Base-by-base conservation (phyloP, 345 rosid species). In the Aquilaria malaccensis region DNA sequence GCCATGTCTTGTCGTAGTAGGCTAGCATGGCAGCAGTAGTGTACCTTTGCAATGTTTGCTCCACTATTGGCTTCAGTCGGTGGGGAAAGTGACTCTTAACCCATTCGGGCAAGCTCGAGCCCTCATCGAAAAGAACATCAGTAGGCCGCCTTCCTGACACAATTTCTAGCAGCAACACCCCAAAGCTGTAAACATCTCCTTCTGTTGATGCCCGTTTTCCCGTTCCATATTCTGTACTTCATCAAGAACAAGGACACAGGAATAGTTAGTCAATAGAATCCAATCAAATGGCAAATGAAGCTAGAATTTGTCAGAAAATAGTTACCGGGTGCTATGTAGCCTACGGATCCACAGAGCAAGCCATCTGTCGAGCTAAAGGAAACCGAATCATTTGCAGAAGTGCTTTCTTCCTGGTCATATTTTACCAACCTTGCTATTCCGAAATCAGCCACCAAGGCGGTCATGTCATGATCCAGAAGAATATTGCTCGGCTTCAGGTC, bases 401-500 rank as follows among this genome's bases (percentile, higher is more conserved):
- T 59, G 0, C 22, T 64, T 10, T 80, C 85, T 61, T 77, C 90
- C 13, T 56, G 45, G 11, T 76, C 78, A 37, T 37, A 37, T 76
- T 77, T 78, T 49, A 87, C 72, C 70, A 89, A 59, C 61, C 79
- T 90, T 43, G 97, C 65, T 10, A 94, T 94, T 41, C 97, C 99
- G 12, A 94, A 93, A 79, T 94, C 97, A 1, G 97, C 74, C 30
- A 94, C 90, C 70, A 94, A 60, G 67, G 97, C 97, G 1, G 91
- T 94, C 88, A 94, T 76, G 55, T 87, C 88, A 7, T 86, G 79
- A 33, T 94, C 97, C 11, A 87, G 97, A 64, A 94, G 95, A 64
- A 94, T 84, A 52, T 89, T 94, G 81, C 96, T 87, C 0, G 97
- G 99, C 68, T 94, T 94, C 12, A 94, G 88, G 75, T 94, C 99